A percentile compares a stretch with the other conserved stretches of the same genome.
phyloP scores from a whole-genome alignment of 352 stramenopile genomes.

The Globisporangium lucens region DNA sequence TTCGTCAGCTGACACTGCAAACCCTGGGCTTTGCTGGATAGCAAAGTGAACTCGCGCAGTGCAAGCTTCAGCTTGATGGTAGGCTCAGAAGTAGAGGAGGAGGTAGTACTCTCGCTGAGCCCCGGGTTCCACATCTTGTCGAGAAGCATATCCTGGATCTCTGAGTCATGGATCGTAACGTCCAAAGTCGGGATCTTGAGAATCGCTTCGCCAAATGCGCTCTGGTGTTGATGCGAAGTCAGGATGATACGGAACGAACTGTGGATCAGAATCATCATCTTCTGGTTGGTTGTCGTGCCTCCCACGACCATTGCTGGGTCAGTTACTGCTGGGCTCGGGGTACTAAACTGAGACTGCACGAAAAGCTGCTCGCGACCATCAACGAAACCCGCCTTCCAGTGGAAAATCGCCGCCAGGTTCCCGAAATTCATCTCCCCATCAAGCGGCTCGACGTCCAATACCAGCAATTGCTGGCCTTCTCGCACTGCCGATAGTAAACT shows the following conservation, averaged over 20 bases:
- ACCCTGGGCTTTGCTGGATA: slow-evolving; percentile 20
- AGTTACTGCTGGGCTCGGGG: not conserved
- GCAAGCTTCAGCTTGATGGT: slow-evolving; percentile 23
- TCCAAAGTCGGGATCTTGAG: slow-evolving; percentile 33
- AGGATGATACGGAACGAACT: slow-evolving; percentile 43
- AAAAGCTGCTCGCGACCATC: slow-evolving; percentile 26
- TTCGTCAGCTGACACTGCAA: slow-evolving; percentile 30
- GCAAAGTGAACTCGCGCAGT: slow-evolving; percentile 27
- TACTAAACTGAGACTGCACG: not conserved
- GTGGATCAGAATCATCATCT: slow-evolving; percentile 29
- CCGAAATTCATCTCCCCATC: slow-evolving; percentile 25
- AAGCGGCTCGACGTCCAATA: slow-evolving; percentile 50
- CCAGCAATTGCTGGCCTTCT: slow-evolving; percentile 50
- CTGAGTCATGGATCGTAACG: slow-evolving; percentile 23
- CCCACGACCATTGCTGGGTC: not conserved
- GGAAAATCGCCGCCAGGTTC: slow-evolving; percentile 26
- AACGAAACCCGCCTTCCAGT: slow-evolving; percentile 27
- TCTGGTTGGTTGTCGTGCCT: not conserved
- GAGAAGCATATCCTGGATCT: slow-evolving; percentile 34
- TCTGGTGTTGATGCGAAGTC: slow-evolving; percentile 24
- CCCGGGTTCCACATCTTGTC: slow-evolving; percentile 46
- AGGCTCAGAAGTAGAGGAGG: slow-evolving; percentile 8
- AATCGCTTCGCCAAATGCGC: slow-evolving; percentile 41
- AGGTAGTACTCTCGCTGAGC: not conserved
- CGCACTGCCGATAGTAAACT: slow-evolving; percentile 32